These are phyloP conservation scores for Erysimum cheiranthoides DNA, from an alignment of 345 rosid genomes.

Conservation along the genomic window DNA sequence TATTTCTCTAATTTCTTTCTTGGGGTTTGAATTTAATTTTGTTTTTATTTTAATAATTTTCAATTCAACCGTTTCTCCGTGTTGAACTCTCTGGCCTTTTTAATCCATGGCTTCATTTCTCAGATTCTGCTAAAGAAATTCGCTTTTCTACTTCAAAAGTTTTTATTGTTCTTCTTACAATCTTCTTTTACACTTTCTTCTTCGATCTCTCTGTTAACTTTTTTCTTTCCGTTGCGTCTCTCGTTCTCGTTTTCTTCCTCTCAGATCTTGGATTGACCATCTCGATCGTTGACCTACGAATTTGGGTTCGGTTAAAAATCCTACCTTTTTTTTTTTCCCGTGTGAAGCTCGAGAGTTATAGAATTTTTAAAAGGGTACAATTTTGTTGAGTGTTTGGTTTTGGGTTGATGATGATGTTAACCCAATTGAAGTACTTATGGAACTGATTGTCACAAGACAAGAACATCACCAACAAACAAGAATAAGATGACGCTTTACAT, in stretches of 20 bases:
- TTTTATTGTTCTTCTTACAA: not conserved
- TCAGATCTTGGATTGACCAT: constrained; percentile 45
- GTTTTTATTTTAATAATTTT: not conserved
- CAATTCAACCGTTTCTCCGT: constrained; percentile 68
- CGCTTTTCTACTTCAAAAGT: constrained; percentile 32
- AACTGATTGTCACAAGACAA: constrained; percentile 56
- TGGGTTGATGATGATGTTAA: constrained; percentile 49
- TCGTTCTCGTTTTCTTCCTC: constrained; percentile 19
- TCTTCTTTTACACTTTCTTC: constrained; percentile 22
- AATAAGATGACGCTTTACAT: constrained; percentile 85
- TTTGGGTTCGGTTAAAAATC: constrained; percentile 34
- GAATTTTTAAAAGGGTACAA: not conserved
- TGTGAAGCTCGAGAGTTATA: constrained; percentile 23
- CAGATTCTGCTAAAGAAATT: constrained; percentile 41
- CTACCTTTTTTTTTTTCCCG: constrained; percentile 18
- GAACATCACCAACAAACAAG: constrained; percentile 35
- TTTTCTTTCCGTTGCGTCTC: not conserved
- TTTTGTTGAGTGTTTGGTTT: constrained; percentile 15
- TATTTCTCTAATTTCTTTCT: not conserved
- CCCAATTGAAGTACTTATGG: constrained; percentile 72
- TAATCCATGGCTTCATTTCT: constrained; percentile 38
- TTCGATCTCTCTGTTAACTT: constrained; percentile 28
- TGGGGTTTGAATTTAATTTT: constrained; percentile 20
- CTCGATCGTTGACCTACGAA: constrained; percentile 38
- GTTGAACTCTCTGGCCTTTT: constrained; percentile 59